Evolutionary conservation across 345 rosid genomes (phyloP).

Genomic region (Pseudoturritis turrita): DNA sequence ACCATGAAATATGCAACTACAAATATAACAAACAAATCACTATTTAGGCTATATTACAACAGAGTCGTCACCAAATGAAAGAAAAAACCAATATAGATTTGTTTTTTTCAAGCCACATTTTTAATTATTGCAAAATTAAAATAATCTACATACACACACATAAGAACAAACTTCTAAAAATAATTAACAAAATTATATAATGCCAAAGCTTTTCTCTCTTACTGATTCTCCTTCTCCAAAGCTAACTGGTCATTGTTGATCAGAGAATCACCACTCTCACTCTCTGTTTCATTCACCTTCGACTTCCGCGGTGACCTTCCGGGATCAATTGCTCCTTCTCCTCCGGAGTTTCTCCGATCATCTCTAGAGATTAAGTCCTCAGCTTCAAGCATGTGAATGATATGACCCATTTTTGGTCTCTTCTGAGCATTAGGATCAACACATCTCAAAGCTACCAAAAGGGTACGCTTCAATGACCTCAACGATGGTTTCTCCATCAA

Average conservation of each 20-base stretch:
- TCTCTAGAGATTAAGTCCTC: constrained; percentile 57
- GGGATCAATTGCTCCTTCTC: constrained; percentile 45
- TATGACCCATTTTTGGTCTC: constrained; percentile 96
- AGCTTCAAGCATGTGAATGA: constrained; percentile 95
- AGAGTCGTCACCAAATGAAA: not conserved
- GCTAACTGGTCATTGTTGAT: constrained; percentile 31
- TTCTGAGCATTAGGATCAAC: constrained; percentile 95
- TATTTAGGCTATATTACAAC: constrained; percentile 8
- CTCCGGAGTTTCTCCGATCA: constrained; percentile 25
- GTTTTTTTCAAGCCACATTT: constrained; percentile 1
- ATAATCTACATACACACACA: constrained; percentile 15
- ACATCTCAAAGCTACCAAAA: constrained; percentile 85
- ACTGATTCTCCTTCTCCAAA: constrained; percentile 21
- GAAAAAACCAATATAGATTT: not conserved
- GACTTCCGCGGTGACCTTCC: constrained; percentile 36
- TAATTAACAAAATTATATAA: constrained; percentile 18
- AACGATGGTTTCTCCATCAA: constrained; percentile 72
- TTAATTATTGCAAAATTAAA: constrained; percentile 1
- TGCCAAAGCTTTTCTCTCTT: constrained; percentile 1
- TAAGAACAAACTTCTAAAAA: not conserved
- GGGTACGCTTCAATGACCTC: constrained; percentile 81
- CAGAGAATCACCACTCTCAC: constrained; percentile 62
- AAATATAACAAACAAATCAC: not conserved
- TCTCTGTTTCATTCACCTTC: constrained; percentile 59
- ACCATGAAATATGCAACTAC: not conserved